phyloP scores from a whole-genome alignment of 129 eudicot genomes.

The Lonicera japonica region DNA sequence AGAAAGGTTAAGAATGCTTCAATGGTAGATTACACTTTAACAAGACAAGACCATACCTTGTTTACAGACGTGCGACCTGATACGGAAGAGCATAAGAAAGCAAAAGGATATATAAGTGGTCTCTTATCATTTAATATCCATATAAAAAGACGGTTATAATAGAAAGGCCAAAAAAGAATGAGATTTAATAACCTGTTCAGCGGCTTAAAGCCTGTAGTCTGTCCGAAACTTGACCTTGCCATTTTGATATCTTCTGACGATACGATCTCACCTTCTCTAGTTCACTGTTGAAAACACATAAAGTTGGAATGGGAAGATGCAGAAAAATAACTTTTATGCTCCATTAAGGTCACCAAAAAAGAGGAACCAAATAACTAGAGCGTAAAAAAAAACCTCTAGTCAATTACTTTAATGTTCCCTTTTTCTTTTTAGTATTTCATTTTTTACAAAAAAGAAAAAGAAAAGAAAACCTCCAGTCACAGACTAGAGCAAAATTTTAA shows the following conservation, averaged over 20 bases:
- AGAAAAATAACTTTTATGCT: background rate
- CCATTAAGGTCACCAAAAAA: background rate
- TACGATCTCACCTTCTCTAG: slow-evolving; percentile 83
- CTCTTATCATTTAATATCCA: background rate
- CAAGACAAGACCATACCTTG: slow-evolving; percentile 71
- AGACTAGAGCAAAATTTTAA: too few species aligned
- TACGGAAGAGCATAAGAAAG: slow-evolving; percentile 14
- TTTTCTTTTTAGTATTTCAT: too few species aligned
- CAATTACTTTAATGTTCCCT: too few species aligned
- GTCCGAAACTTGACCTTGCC: slow-evolving; percentile 90
- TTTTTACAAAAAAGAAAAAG: too few species aligned
- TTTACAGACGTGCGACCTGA: slow-evolving; percentile 58
- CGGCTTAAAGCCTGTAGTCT: slow-evolving; percentile 54
- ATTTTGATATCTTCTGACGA: slow-evolving; percentile 83
- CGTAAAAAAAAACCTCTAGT: too few species aligned
- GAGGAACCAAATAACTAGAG: background rate
- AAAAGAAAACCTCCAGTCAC: too few species aligned
- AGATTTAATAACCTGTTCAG: slow-evolving; percentile 57
- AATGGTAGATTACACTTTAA: slow-evolving; percentile 37
- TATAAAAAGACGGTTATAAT: background rate
- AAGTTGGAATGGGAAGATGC: slow-evolving; percentile 7
- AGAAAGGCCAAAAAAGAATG: slow-evolving; percentile 2
- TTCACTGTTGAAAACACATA: slow-evolving; percentile 47
- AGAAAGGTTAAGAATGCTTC: too few species aligned
- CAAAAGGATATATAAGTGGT: slow-evolving; percentile 15